Base-by-base conservation (phyloP, 1,284 basidiomycete genomes). In the Fomitiporia mediterranea region DNA sequence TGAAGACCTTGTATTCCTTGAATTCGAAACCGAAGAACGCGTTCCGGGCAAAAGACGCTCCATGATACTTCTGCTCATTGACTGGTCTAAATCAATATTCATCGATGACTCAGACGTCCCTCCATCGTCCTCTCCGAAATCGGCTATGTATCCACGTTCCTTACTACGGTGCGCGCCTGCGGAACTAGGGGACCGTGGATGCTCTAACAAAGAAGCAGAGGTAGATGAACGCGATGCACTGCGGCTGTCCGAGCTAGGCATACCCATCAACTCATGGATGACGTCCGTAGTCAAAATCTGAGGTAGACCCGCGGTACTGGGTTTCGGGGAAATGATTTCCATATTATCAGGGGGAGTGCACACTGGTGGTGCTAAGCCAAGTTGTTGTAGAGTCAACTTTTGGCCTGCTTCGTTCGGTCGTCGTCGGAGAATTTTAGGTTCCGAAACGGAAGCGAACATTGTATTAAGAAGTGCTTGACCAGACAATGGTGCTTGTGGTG, bases 391-490 rank as follows among this genome's bases (percentile, higher is more conserved):
- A 6, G 50, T 50, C 15, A 57, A 32, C 21, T 46, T 58, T 21
- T 50, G 56, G 32, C 42, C 46, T 28, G 11, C 7, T 3, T 21
- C 21, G 27, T 38, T 51, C 7, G 52, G 6, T n/a, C n/a, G n/a
- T n/a, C n/a, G n/a, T n/a, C n/a, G n/a, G 6, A 30, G 53, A n/a
- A 38, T 44, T 17, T 35, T 15, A 11, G 56, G 37, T 13, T 40
- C 49, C 17, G 61, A 56, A 23, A 59, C 62, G 3, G 62, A 65
- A 8, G 66, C 61, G 56, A 68, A 67, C 47, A 67, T 65, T 13
- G 62, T 56, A 27, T 66, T 59, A 4, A 66, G 60, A 9, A 66
- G 57, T 37, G 65, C 50, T 4, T 55, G 49, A 13, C 66, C 66
- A 23, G 46, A 62, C 28, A 48, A 49, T 27, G 47, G 60, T 21